Conservation (phyloP, 2,329 filamentous ascomycete species). For the Lasiodiplodia theobromae region DNA sequence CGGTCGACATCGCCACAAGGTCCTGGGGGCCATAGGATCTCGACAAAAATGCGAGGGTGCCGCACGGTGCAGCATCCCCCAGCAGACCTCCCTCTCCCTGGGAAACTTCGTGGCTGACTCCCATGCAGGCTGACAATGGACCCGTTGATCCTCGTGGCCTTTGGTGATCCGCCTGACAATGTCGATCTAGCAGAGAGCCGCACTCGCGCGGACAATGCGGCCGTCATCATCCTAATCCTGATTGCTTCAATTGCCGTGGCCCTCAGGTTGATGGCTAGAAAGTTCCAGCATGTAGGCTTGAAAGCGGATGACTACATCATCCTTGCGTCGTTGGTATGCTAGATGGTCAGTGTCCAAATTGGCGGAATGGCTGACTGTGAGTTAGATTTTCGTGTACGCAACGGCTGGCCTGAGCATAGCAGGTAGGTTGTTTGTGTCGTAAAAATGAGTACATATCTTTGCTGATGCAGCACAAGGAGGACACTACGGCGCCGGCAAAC, state of each 20-base stretch:
- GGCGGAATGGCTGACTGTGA: background rate
- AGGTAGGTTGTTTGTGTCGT: background rate
- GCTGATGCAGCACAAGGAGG: background rate
- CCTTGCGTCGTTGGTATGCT: background rate
- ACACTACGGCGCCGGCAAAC: conserved; percentile 1
- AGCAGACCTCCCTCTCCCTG: background rate
- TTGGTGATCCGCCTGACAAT: conserved; percentile 3
- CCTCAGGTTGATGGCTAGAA: background rate
- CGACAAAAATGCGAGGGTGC: too few relatives aligned
- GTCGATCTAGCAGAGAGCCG: background rate
- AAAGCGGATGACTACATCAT: conserved; percentile 4
- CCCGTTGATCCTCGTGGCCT: background rate
- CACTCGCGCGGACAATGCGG: background rate
- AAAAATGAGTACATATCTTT: background rate
- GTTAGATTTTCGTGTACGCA: background rate
- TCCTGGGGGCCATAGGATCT: too few relatives aligned
- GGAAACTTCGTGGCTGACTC: too few relatives aligned
- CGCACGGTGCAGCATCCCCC: background rate
- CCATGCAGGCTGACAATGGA: background rate
- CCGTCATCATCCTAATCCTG: background rate
- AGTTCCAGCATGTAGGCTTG: background rate
- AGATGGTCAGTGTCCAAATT: background rate
- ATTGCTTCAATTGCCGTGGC: background rate
- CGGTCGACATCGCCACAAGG: too few relatives aligned
- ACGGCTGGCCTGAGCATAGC: background rate